These are phyloP conservation scores for Penicillium coffeae DNA, from an alignment of 495 filamentous ascomycete genomes.

Conservation along the genomic window DNA sequence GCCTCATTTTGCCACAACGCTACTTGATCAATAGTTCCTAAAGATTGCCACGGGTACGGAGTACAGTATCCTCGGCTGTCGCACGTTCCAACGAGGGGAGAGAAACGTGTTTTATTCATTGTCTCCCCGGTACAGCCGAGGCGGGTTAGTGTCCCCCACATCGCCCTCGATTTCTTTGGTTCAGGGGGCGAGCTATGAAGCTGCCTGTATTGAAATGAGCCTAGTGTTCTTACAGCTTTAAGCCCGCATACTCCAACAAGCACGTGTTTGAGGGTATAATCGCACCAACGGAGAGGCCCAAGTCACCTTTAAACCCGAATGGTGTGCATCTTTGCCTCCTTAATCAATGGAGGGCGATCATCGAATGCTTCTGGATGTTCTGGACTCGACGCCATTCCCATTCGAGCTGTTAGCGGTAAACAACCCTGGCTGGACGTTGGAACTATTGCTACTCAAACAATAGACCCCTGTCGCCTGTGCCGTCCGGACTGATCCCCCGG, in stretches of 20 bases:
- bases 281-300: not conserved
- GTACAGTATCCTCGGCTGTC: too few species aligned
- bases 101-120: not conserved
- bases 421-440: constrained; percentile 5
- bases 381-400: constrained; percentile 1
- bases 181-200: not conserved
- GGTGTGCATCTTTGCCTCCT: not conserved
- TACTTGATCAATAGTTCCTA: too few species aligned
- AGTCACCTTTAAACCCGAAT: not conserved
- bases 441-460: constrained; percentile 5
- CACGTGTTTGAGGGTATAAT: not conserved
- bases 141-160: not conserved
- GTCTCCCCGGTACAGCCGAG: not conserved
- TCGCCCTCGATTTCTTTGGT: too few species aligned
- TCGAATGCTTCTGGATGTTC: constrained; percentile 2
- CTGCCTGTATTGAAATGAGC: not conserved
- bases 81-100: not conserved
- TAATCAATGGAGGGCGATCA: constrained; percentile 2
- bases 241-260: not conserved
- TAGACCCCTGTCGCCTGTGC: not conserved
- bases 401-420: not conserved
- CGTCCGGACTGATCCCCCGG: not conserved
- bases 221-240: not conserved
- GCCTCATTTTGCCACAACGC: too few species aligned
- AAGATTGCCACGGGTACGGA: too few species aligned